Conservation (phyloP, 345 rosid species). For the Stellera chamaejasme region DNA sequence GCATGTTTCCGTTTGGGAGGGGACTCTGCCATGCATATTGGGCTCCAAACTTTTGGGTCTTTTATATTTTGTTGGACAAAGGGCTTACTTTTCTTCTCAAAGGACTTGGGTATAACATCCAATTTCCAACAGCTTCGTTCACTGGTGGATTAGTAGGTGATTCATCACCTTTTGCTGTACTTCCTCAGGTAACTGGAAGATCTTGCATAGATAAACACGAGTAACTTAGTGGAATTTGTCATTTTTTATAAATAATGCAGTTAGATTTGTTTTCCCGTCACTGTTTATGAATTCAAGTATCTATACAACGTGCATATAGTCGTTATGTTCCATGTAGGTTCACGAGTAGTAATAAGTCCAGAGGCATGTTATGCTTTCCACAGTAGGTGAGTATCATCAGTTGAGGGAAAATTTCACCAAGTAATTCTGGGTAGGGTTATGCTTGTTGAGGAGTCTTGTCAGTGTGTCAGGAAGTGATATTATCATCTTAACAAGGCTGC, state of each 20-base stretch:
- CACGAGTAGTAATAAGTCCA: too few species aligned
- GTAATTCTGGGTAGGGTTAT: too few species aligned
- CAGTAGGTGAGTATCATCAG: too few species aligned
- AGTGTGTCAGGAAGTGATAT: too few species aligned
- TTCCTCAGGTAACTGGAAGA: conserved; percentile 51
- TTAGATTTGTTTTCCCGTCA: background rate
- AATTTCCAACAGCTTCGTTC: conserved; percentile 63
- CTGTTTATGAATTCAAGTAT: too few species aligned
- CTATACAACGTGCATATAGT: too few species aligned
- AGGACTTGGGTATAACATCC: conserved; percentile 46
- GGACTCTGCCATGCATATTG: conserved; percentile 96
- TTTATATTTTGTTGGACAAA: conserved; percentile 79
- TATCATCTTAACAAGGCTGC: too few species aligned
- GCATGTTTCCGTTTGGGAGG: conserved; percentile 97
- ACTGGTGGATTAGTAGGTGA: conserved; percentile 88
- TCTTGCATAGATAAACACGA: background rate
- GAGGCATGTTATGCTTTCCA: too few species aligned
- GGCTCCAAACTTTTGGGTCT: conserved; percentile 98
- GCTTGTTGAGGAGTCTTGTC: too few species aligned
- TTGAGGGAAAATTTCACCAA: too few species aligned
- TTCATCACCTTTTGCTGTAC: conserved; percentile 63
- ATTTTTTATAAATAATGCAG: background rate
- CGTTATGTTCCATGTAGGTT: too few species aligned
- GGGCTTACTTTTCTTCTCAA: conserved; percentile 44
- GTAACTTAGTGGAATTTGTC: background rate